A percentile compares a stretch with the other conserved stretches of the same genome.
Conservation (phyloP, 257 asterid species). For the Nemophila menziesii region DNA sequence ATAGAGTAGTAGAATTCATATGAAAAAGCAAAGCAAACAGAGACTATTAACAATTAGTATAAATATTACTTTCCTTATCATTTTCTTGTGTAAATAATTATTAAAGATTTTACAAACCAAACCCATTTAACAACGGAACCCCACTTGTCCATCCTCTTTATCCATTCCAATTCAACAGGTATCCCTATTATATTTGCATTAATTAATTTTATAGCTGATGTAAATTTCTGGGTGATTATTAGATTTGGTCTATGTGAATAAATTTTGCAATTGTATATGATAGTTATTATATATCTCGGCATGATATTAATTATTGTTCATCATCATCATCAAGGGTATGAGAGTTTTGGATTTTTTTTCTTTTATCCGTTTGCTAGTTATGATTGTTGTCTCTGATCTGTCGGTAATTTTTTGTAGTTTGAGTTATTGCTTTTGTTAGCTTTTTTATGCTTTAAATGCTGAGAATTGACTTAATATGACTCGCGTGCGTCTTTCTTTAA, state of each 20-base stretch:
- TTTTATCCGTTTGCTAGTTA: too few relatives aligned
- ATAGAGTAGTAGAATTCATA: too few relatives aligned
- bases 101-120: not conserved
- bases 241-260: not conserved
- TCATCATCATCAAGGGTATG: too few relatives aligned
- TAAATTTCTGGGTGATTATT: not conserved
- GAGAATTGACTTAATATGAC: not conserved
- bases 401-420: not conserved
- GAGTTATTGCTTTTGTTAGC: not conserved
- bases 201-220: not conserved
- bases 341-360: too few relatives aligned
- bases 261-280: too few relatives aligned
- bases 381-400: too few relatives aligned
- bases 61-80: not conserved
- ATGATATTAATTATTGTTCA: not conserved
- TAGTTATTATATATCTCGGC: not conserved
- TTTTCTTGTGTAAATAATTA: not conserved
- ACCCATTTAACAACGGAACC: conserved; percentile 11
- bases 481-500: too few relatives aligned
- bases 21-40: too few relatives aligned
- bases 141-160: conserved; percentile 3
- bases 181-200: conserved; percentile 1
- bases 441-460: too few relatives aligned
- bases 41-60: too few relatives aligned
- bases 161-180: conserved; percentile 24